A percentile compares a stretch with the other conserved stretches of the same genome.
Conservation (phyloP, 305 asterid genomes). For the Nicotiana rustica region DNA sequence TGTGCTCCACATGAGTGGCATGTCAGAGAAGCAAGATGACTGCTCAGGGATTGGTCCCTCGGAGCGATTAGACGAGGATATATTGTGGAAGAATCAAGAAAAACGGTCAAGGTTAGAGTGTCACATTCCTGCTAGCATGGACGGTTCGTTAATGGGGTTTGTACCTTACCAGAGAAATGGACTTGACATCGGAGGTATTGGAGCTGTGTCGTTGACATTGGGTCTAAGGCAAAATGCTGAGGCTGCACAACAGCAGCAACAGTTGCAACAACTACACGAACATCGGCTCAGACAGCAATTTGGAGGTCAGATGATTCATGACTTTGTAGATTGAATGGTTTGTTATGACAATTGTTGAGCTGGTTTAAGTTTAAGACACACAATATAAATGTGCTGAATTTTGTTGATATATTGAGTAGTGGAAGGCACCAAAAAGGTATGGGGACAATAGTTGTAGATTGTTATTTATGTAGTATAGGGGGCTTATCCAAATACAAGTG, state of each 20-base stretch:
- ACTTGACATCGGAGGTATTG: constrained; percentile 58
- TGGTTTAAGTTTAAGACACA: not conserved
- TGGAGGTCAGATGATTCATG: constrained; percentile 69
- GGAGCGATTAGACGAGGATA: constrained; percentile 31
- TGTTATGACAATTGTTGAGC: not conserved
- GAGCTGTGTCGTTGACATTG: constrained; percentile 74
- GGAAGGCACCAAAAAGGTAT: too few species aligned
- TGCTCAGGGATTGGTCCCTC: constrained; percentile 37
- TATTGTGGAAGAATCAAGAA: constrained; percentile 55
- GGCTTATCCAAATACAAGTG: not conserved
- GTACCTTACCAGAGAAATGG: constrained; percentile 54
- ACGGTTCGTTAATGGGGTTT: constrained; percentile 53
- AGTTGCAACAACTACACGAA: constrained; percentile 46
- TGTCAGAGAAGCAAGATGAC: constrained; percentile 42
- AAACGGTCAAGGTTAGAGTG: constrained; percentile 64
- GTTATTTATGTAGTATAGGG: not conserved
- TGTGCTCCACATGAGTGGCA: constrained; percentile 33
- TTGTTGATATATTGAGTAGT: not conserved
- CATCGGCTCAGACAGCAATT: constrained; percentile 57
- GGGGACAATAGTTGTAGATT: not conserved
- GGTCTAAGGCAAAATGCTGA: constrained; percentile 75
- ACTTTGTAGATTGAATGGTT: constrained; percentile 59
- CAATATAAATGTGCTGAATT: not conserved
- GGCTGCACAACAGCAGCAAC: constrained; percentile 46
- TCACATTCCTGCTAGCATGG: constrained; percentile 46